Base-by-base conservation (phyloP, 768 basidiomycete genomes). In the Heimioporus sp. region DNA sequence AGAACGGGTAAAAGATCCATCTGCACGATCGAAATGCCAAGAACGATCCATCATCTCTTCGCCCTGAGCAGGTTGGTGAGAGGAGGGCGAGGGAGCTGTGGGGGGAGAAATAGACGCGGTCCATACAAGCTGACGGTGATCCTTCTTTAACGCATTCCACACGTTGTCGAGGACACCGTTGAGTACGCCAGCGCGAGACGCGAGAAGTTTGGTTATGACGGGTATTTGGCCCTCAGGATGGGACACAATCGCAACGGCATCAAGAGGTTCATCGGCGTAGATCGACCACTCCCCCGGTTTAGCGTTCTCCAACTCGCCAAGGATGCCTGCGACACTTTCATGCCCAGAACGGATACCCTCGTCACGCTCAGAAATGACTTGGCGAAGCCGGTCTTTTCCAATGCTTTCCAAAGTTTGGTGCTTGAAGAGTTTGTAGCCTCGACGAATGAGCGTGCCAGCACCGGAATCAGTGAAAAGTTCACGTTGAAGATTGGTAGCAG, bases 1-100 rank as follows among this genome's bases (percentile, higher is more conserved):
- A 16, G 91, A 91, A 36, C 97, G 80, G 16, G 94, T 96, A 76
- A 99, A 99, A 71, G 90, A 92, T 1, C 97, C 97, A 60, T 98
- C 95, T 0, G 97, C 93, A 49, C 94, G 85, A 76, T 99, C 96
- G 63, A 98, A 99, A 74, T 99, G 96, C 97, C 97, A 99, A 4
- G 87, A 82, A 37, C 95, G 85, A 72, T 97, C 95, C 44, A 65
- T 57, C 50, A 64, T 65, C 73, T 98, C 96, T 67, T 98, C 96
- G 58, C 98, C 94, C 31, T 58, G 64, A 38, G 55, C 46, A 28
- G 53, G 47, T 0, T 61, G 54, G 21, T 43, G 37, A 24, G 31
- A 9, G 32, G 46, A 21, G 5, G 24, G 24, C 6, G 30, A 51
- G 17, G 60, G 54, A 0, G 53, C 45, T 12, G 52, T 38, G 43